These are phyloP conservation scores for Epichloe gansuensis DNA, from an alignment of 2,329 filamentous ascomycete genomes.

Conservation along the genomic window DNA sequence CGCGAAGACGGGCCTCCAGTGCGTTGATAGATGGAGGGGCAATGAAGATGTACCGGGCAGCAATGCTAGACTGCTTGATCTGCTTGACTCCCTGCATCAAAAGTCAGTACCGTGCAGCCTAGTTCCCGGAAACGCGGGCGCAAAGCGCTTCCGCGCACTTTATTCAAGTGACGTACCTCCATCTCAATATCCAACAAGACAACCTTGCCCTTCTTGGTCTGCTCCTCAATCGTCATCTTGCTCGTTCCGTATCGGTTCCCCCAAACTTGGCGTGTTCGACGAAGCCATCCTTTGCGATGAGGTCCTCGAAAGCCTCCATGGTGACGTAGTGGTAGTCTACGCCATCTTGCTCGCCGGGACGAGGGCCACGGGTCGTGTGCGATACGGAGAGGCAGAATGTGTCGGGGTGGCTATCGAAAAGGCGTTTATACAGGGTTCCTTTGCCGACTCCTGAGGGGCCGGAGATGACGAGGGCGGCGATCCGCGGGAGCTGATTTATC, in stretches of 20 bases:
- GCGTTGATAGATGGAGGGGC: slow-evolving; percentile 64
- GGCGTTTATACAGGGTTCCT: slow-evolving; percentile 62
- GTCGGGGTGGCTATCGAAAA: slow-evolving; percentile 46
- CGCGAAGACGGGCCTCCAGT: slow-evolving; percentile 62
- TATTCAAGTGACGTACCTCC: slow-evolving; percentile 46
- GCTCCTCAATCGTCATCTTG: slow-evolving; percentile 64
- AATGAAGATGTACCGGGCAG: slow-evolving; percentile 75
- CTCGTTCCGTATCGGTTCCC: slow-evolving; percentile 81
- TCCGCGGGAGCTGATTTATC: slow-evolving; percentile 25
- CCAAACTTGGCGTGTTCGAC: slow-evolving; percentile 81
- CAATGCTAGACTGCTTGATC: slow-evolving; percentile 63
- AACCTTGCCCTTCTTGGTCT: slow-evolving; percentile 56
- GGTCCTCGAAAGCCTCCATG: slow-evolving; percentile 51
- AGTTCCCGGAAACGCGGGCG: not conserved
- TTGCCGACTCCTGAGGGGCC: slow-evolving; percentile 71
- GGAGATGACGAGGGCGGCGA: slow-evolving; percentile 58
- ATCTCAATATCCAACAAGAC: slow-evolving; percentile 94
- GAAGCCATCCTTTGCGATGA: slow-evolving; percentile 61
- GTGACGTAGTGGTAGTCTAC: slow-evolving; percentile 71
- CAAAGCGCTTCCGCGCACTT: not conserved
- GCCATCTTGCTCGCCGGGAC: slow-evolving; percentile 63
- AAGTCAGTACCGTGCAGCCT: not conserved
- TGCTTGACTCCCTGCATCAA: slow-evolving; percentile 64
- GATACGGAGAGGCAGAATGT: slow-evolving; percentile 45
- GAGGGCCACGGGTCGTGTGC: slow-evolving; percentile 72